Percentiles rank a stretch among this genome's conserved stretches.
phyloP scores from a whole-genome alignment of 148 eudicot genomes.

The Spergularia marina region DNA sequence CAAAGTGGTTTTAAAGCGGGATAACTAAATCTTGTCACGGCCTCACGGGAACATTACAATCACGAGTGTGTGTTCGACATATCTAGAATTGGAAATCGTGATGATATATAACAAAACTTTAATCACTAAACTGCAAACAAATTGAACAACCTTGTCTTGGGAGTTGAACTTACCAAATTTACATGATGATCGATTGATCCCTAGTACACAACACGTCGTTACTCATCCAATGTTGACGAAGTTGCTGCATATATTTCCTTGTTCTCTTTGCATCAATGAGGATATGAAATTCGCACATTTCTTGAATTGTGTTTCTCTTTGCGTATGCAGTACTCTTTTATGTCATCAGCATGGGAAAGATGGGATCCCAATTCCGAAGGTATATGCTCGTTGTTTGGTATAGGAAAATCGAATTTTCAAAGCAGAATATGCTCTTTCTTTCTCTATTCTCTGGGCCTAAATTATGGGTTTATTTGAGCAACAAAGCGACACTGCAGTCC shows the following conservation, averaged over 20 bases:
- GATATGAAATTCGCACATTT: not conserved
- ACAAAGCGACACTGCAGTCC: no score
- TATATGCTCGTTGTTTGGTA: slow-evolving; percentile 15
- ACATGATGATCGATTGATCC: not conserved
- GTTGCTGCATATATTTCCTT: not conserved
- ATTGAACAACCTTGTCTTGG: not conserved
- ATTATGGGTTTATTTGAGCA: no score
- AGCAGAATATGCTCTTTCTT: slow-evolving; percentile 13
- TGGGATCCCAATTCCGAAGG: not conserved
- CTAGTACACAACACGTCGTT: not conserved
- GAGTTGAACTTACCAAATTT: slow-evolving; percentile 10
- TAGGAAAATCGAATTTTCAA: not conserved
- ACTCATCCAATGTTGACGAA: not conserved
- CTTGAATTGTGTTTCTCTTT: not conserved
- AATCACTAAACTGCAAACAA: no score
- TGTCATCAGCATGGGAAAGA: not conserved
- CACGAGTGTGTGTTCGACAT: no score
- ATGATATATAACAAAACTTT: no score
- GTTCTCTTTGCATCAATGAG: not conserved
- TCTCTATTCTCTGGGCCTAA: not conserved
- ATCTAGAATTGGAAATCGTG: no score
- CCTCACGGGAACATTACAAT: no score
- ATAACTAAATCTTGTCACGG: no score
- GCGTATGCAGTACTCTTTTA: not conserved
- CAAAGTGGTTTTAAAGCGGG: no score